Base-by-base conservation (phyloP, 2,329 filamentous ascomycete species). In the Epichloe baconii region DNA sequence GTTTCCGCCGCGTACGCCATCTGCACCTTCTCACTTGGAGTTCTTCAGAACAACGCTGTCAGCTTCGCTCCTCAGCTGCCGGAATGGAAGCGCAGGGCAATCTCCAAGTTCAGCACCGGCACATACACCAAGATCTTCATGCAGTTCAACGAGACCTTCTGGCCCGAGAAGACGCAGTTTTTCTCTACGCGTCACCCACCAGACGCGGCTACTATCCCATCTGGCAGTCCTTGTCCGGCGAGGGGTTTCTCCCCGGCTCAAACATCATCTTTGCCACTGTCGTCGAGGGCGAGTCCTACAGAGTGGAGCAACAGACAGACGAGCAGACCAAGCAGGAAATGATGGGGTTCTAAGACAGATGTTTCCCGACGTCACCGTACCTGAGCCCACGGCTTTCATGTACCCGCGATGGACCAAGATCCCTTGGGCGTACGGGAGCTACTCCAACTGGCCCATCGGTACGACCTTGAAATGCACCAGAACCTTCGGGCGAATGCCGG, bases 41-140 rank as follows among this genome's bases (percentile, higher is more conserved):
- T 86, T 0, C 67, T 86, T 1, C 83, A 86, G 59, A 77, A 79
- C 54, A 71, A 79, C 3, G 72, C 68, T 0, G 73, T 86, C 1
- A 62, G 64, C 0, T 87, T 86, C 60, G 60, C 69, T 11, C 83
- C 83, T 0, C 56, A 66, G 5, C 68, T 86, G 0, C 83, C 83
- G 0, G 63, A 63, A 3, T 86, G 82, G 83, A 86, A 87, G 63
- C 68, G 74, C 14, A 72, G 72, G 3, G 77, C 79, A 0, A 83
- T 86, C 48, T 73, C 77, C 3, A 79, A 75, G 38, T 85, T 85
- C 61, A 69, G 72, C 54, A 85, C 86, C 77, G 83, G 78, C 6
- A 85, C 81, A 0, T 87, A 86, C 65, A 86, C 82, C 48, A 87
- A 87, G 61, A 78, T 86, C 54, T 86, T 86, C 65, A 67, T 83